A percentile compares a stretch with the other conserved stretches of the same genome.
phyloP scores from a whole-genome alignment of 2,329 filamentous ascomycete genomes.

The Albifimbria verrucaria region DNA sequence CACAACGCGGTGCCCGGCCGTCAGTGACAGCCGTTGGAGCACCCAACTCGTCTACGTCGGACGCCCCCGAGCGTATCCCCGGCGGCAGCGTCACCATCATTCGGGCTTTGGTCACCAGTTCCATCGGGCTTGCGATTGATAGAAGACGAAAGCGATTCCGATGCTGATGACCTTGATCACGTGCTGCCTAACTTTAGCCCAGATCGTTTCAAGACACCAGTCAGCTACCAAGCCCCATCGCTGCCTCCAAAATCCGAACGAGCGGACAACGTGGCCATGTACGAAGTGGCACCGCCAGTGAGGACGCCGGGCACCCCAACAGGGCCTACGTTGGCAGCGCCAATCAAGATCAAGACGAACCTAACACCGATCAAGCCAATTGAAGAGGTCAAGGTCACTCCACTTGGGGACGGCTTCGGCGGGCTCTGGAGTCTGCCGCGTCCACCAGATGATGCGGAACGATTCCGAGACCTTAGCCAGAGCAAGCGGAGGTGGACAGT shows the following conservation, averaged over 20 bases:
- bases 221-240: constrained; percentile 10
- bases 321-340: constrained; percentile 27
- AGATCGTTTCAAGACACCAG: constrained; percentile 23
- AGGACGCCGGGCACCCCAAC: neutral
- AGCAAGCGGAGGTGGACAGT: constrained; percentile 56
- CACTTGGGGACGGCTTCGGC: constrained; percentile 33
- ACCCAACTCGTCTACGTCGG: too few species aligned
- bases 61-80: constrained; percentile 18
- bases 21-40: constrained; percentile 11
- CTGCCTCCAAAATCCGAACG: constrained; percentile 5
- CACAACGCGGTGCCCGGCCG: constrained; percentile 20
- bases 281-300: neutral
- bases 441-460: constrained; percentile 43
- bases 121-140: constrained; percentile 40
- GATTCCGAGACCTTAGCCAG: constrained; percentile 40
- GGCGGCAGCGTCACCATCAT: constrained; percentile 13
- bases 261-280: neutral
- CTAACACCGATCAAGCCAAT: constrained; percentile 24
- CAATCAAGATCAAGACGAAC: constrained; percentile 32
- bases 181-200: constrained; percentile 52
- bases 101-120: constrained; percentile 30
- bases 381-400: constrained; percentile 29
- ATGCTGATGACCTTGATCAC: constrained; percentile 43
- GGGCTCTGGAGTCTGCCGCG: constrained; percentile 44
- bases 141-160: constrained; percentile 39